phyloP scores from a whole-genome alignment of 2,329 filamentous ascomycete species.

The Didymella segeticola region DNA sequence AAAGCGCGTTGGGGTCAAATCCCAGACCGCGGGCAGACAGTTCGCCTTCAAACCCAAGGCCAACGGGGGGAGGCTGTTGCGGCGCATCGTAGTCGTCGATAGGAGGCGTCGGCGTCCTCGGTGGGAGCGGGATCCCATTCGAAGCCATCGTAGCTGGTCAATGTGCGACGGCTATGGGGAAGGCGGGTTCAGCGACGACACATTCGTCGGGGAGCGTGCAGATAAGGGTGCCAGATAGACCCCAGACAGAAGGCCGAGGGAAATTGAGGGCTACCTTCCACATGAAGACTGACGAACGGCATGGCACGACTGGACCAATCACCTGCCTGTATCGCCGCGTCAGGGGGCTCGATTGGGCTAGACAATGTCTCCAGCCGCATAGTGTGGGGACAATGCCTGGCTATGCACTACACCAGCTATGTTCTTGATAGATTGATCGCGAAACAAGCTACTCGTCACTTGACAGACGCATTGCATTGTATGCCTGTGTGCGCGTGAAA shows the following conservation, averaged over 20 bases:
- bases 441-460: constrained; percentile 27
- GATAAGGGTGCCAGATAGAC: constrained; percentile 23
- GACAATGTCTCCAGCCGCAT: constrained; percentile 18
- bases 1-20: constrained; percentile 45
- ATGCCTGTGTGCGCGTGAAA: constrained; percentile 19
- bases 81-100: constrained; percentile 58
- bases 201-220: constrained; percentile 20
- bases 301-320: constrained; percentile 29
- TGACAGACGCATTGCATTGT: constrained; percentile 23
- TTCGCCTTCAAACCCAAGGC: constrained; percentile 43
- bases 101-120: constrained; percentile 70
- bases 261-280: constrained; percentile 29
- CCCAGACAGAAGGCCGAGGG: constrained; percentile 28
- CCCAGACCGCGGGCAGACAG: constrained; percentile 34
- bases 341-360: constrained; percentile 18
- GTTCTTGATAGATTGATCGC: constrained; percentile 18
- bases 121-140: constrained; percentile 64
- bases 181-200: constrained; percentile 21
- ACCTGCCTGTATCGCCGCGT: constrained; percentile 21
- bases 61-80: constrained; percentile 31
- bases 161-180: constrained; percentile 24
- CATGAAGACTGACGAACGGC: constrained; percentile 27
- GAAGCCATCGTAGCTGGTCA: constrained; percentile 61
- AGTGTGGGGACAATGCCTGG: constrained; percentile 7
- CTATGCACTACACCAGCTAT: constrained; percentile 12